Percentiles rank a stretch among this genome's conserved stretches.
phyloP scores from a whole-genome alignment of 805 yeast species.

The Yarrowia hollandica region DNA sequence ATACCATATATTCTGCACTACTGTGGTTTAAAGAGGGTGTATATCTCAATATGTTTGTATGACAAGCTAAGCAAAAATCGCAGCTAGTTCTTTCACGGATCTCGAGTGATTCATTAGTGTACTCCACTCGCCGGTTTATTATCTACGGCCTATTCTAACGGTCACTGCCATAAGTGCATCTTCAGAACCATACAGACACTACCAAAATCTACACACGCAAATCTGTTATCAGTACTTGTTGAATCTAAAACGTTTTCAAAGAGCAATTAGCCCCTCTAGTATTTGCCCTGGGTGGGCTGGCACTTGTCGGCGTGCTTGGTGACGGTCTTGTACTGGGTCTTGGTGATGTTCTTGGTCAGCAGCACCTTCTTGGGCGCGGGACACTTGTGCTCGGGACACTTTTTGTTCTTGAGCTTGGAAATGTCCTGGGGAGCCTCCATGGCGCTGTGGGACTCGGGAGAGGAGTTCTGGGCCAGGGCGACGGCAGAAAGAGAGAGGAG shows the following conservation, averaged over 20 bases:
- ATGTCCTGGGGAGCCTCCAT: conserved; percentile 23
- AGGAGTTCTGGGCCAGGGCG: conserved; percentile 13
- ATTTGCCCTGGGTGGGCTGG: conserved; percentile 1
- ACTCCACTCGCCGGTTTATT: too few species aligned
- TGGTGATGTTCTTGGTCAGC: conserved; percentile 28
- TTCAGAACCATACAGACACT: too few species aligned
- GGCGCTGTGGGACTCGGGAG: conserved; percentile 11
- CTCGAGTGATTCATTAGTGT: too few species aligned
- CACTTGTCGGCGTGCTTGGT: conserved; percentile 19
- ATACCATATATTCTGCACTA: too few species aligned
- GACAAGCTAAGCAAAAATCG: too few species aligned
- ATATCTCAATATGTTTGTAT: too few species aligned
- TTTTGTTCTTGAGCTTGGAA: conserved; percentile 2
- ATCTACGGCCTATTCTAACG: too few species aligned
- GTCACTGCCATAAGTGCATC: too few species aligned
- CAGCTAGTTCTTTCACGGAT: too few species aligned
- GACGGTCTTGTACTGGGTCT: background rate
- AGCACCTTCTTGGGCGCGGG: conserved; percentile 21
- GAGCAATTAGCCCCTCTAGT: too few species aligned
- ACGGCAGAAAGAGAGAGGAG: conserved; percentile 28
- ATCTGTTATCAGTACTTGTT: conserved; percentile 26
- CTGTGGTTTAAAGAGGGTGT: too few species aligned
- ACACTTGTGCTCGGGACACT: conserved; percentile 23
- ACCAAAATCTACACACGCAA: too few species aligned
- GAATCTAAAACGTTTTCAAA: conserved; percentile 25